Percentiles rank a stretch among this genome's conserved stretches.
These are phyloP conservation scores for Aspergillus fijiensis DNA, from an alignment of 2,329 filamentous ascomycete genomes.

Conservation along the genomic window DNA sequence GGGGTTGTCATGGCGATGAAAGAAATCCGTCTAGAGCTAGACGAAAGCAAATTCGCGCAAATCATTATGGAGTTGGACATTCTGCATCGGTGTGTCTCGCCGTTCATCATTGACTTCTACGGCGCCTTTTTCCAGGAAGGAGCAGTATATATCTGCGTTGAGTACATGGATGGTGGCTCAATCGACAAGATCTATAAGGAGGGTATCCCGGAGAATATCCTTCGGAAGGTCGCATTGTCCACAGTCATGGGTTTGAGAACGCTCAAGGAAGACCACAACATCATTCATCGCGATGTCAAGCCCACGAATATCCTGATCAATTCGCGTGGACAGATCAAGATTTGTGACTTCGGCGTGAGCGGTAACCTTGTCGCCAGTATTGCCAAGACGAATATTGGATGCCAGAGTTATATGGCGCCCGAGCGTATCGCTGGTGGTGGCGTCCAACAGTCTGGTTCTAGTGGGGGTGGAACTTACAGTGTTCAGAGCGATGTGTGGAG, in stretches of 20 bases:
- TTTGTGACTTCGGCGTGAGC: conserved; percentile 97
- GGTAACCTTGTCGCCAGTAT: conserved; percentile 97
- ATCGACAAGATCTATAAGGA: conserved; percentile 94
- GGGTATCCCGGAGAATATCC: conserved; percentile 82
- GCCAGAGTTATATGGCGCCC: conserved; percentile 98
- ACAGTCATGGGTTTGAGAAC: conserved; percentile 90
- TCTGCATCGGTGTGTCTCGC: conserved; percentile 88
- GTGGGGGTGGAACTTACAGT: conserved; percentile 83
- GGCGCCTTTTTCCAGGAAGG: conserved; percentile 99
- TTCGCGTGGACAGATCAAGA: conserved; percentile 86
- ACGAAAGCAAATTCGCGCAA: conserved; percentile 93
- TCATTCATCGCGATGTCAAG: conserved; percentile 98
- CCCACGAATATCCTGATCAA: conserved; percentile 98
- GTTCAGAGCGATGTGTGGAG: conserved; percentile 99
- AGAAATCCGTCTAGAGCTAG: conserved; percentile 90
- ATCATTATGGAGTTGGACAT: conserved; percentile 98
- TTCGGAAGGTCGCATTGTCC: conserved; percentile 85
- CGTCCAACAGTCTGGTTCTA: conserved; percentile 67
- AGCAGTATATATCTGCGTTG: conserved; percentile 98
- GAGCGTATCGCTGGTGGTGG: conserved; percentile 89
- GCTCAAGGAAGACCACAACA: conserved; percentile 96
- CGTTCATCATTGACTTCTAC: conserved; percentile 98
- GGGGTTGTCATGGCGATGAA: conserved; percentile 98
- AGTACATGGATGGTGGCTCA: conserved; percentile 98
- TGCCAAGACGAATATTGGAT: conserved; percentile 97